Conservation (phyloP, 78 protist genomes). For the Dictyostelium intermedium region DNA sequence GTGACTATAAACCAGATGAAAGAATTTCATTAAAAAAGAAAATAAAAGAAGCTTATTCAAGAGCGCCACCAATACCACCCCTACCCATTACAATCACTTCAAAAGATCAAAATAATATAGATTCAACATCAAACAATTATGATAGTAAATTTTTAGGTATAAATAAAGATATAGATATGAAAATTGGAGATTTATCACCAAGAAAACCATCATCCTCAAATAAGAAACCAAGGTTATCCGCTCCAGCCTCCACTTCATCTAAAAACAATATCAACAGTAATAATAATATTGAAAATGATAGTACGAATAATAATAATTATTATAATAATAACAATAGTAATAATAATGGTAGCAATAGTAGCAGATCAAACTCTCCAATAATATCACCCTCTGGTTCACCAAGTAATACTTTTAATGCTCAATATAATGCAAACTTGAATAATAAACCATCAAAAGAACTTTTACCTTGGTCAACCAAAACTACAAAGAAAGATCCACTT, state of each 20-base stretch:
- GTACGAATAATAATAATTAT: not conserved
- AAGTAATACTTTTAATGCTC: not conserved
- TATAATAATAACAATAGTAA: not conserved
- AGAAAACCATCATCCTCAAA: not conserved
- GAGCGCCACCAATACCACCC: not conserved
- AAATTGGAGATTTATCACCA: not conserved
- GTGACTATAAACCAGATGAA: constrained; percentile 7
- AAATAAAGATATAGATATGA: not conserved
- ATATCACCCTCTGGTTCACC: not conserved
- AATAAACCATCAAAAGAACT: not conserved
- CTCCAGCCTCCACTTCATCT: not conserved
- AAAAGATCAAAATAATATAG: not conserved
- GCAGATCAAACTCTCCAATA: not conserved
- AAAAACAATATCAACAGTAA: not conserved
- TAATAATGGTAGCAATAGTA: not conserved
- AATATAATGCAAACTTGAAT: not conserved
- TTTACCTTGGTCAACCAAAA: constrained; percentile 1
- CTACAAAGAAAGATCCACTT: not conserved
- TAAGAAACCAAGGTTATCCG: not conserved
- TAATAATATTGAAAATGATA: no score
- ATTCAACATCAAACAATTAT: not conserved
- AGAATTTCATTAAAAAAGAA: not conserved
- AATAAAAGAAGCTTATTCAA: not conserved
- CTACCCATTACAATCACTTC: not conserved
- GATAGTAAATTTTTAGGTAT: not conserved